Base-by-base conservation (phyloP, 352 stramenopile genomes). In the Phytopythium sindhum region DNA sequence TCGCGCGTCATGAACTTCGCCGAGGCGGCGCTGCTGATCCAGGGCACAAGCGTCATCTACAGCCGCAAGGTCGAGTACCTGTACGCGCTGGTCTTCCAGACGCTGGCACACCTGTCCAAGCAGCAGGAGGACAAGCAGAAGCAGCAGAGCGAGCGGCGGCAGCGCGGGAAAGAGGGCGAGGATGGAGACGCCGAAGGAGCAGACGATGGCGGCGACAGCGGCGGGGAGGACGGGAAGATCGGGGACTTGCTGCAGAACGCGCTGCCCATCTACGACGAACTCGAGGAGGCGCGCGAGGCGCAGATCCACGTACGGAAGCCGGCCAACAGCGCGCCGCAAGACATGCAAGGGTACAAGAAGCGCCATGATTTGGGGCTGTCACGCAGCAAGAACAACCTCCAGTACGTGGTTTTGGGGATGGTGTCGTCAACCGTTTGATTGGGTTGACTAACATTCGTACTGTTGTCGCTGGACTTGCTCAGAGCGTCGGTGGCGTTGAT, bases 31-130 rank as follows among this genome's bases (percentile, higher is more conserved):
- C 70, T 98, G 45, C 78, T 98, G 57, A 91, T 98, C 57, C 93
- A 98, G 57, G 95, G 95, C 57, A 97, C 93, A 52, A 91, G 81
- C 21, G 77, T 96, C 80, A 93, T 98, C 54, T 98, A 98, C 81
- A 96, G 89, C 63, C 88, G 93, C 66, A 98, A 98, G 70, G 93
- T 98, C 41, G 93, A 98, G 73, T 97, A 98, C 65, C 73, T 98
- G 4, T 93, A 98, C 72, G 81, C 86, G 39, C 77, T 98, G 2
- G 92, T 98, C 55, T 97, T 96, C 71, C 88, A 97, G 61, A 91
- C 90, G 42, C 72, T 98, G 23, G 77, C 94, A 50, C 88, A 97
- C 54, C 66, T 92, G 41, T 82, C 76, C 33, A 80, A 79, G 53
- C 80, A 89, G 41, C 72, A 90, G 29, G 68, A 86, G 55, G 61